Percentiles rank a stretch among this genome's conserved stretches.
phyloP scores from a whole-genome alignment of 257 asterid species.

The Euphrasia confusa region DNA sequence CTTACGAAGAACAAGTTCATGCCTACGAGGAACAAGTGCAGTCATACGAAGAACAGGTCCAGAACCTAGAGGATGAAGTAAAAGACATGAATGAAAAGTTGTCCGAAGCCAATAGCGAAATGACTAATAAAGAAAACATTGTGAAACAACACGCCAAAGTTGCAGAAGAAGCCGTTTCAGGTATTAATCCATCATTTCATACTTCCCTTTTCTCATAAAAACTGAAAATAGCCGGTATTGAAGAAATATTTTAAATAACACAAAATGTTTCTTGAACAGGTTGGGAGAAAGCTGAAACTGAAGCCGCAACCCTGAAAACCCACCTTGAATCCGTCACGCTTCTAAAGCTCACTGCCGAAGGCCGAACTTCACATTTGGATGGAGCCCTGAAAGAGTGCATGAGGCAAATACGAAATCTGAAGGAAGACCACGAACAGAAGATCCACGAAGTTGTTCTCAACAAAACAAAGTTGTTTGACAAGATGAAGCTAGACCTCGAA shows the following conservation, averaged over 20 bases:
- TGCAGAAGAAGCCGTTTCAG: slow-evolving; percentile 99
- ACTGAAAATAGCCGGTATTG: not conserved
- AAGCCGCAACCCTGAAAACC: slow-evolving; percentile 76
- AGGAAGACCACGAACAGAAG: slow-evolving; percentile 77
- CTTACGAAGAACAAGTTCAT: slow-evolving; percentile 24
- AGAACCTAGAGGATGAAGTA: slow-evolving; percentile 60
- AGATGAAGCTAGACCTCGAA: slow-evolving; percentile 76
- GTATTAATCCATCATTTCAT: slow-evolving; percentile 27
- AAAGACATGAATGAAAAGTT: slow-evolving; percentile 73
- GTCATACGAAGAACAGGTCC: slow-evolving; percentile 65
- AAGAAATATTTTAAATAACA: no score
- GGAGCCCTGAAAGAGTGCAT: slow-evolving; percentile 96
- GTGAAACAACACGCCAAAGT: slow-evolving; percentile 96
- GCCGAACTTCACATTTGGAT: slow-evolving; percentile 79
- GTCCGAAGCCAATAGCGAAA: slow-evolving; percentile 64
- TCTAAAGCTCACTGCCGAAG: slow-evolving; percentile 92
- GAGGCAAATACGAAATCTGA: slow-evolving; percentile 82
- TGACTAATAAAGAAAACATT: slow-evolving; percentile 67
- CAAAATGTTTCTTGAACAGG: slow-evolving; percentile 45
- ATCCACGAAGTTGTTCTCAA: slow-evolving; percentile 60
- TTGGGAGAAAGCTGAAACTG: slow-evolving; percentile 99
- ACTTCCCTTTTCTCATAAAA: slow-evolving; percentile 3
- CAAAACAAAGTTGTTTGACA: slow-evolving; percentile 70
- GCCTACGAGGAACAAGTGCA: slow-evolving; percentile 54
- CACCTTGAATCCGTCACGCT: slow-evolving; percentile 92